Base-by-base conservation (phyloP, 2,329 filamentous ascomycete genomes). In the Nemania bipapillata region DNA sequence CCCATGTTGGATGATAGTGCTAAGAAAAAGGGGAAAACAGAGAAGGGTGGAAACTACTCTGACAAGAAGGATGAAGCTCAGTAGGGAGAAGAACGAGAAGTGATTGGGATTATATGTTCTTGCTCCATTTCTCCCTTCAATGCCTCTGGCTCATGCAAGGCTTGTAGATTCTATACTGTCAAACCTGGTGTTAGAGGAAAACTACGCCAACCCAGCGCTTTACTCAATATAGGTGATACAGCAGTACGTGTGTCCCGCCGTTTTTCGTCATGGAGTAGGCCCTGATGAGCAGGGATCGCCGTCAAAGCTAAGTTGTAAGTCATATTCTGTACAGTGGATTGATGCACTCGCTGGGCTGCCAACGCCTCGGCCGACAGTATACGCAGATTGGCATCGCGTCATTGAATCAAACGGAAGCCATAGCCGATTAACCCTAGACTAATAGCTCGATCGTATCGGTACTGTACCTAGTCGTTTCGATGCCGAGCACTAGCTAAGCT, bases 1-100 rank as follows among this genome's bases (percentile, higher is more conserved):
- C 42, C 24, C 56, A 59, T 59, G 37, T 32, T 59, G 56, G 55
- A 45, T 20, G 40, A 59, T 47, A 35, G 56, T 35, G 56, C 42
- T 20, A 32, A 58, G 28, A 58, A 58, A 20, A 47, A 58, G 26
- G 28, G 26, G 26, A 59, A 22, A 37, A 54, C n/a, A 4, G n/a
- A 30, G 8, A 54, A 54, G 52, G 37, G 28, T 54, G 52, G 35
- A n/a, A 37, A 32, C 26, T 26, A 54, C 52, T 22, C 35, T 54
- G 52, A 9, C 22, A 54, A 37, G 28, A 35, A 53, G 50, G 26
- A 53, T 53, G 24, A 24, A 6, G 32, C 50, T 53, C 50, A 9
- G 12, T 12, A 15, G 15, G 35, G 15, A 40, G 7, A 40, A 40
- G 7, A 12, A 12, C 35, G 35, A 40, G 35, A 40, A 11, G 11